Evolutionary conservation across 495 filamentous ascomycete genomes (phyloP), one percentile per base, ranked within the genome.

Genomic region (Lophiostoma macrostomum): DNA sequence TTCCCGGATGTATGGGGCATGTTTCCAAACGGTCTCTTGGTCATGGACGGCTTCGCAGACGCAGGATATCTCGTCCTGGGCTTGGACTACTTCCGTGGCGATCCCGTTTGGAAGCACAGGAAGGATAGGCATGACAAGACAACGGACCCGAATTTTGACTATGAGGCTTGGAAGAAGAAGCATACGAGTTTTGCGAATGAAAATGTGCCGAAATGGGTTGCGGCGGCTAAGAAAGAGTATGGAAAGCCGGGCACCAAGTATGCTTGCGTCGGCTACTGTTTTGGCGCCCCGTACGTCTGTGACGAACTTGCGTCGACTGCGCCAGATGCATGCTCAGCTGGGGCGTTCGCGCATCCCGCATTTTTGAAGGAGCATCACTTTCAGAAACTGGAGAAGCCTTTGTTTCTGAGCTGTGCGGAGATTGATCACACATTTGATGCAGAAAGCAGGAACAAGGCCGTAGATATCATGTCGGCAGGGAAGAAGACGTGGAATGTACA

Each of bases 11-110:
- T 74, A 2, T 71, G 61, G 61, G 71, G 69, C 20, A 48, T 73
- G 29, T 72, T 67, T 38, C 63, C 52, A 28, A 75, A 74, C 38
- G 64, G 60, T 5, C 40, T 64, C 4, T 51, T 75, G 23, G 53
- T 73, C 8, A 71, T 74, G 67, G 71, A 75, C 52, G 69, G 50
- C 5, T 74, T 72, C 44, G 71, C 72, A 3, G 68, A 69, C 35
- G 70, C 71, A 2, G 72, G 72, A 0, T 75, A 71, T 43, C 27
- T 65, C 0, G 61, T 67, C 0, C 42, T 75, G 8, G 71, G 69
- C 4, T 40, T 73, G 2, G 72, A 75, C 50, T 75, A 75, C 60
- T 72, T 75, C 36, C 60, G 61, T 13, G 73, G 67, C 5, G 71
- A 75, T 50, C 66, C 69, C 2, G 61, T 75, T 5, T 71, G 62